These are phyloP conservation scores for Nitzschia sp. DNA, from an alignment of 108 stramenopile species.

Conservation along the genomic window DNA sequence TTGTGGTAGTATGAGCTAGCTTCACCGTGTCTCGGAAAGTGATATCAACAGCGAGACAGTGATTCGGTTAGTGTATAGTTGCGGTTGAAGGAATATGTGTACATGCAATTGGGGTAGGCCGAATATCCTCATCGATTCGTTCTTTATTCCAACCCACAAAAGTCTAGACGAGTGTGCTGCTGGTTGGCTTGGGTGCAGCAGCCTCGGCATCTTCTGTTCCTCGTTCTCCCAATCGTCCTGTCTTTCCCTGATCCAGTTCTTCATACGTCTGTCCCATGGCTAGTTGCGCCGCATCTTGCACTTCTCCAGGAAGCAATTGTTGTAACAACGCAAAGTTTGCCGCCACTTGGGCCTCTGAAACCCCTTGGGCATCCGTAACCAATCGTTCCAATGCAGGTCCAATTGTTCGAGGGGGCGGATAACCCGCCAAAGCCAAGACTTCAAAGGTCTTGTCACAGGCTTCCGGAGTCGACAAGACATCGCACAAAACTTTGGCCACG, in stretches of 20 bases:
- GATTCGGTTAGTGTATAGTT: too few relatives aligned
- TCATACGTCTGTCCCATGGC: conserved; percentile 92
- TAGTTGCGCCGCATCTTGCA: conserved; percentile 71
- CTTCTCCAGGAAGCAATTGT: conserved; percentile 87
- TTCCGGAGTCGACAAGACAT: conserved; percentile 61
- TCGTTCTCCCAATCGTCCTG: conserved; percentile 72
- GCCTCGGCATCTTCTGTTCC: conserved; percentile 57
- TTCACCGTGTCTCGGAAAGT: too few relatives aligned
- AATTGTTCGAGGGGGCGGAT: conserved; percentile 58
- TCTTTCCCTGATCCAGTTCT: conserved; percentile 75
- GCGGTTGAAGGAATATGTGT: too few relatives aligned
- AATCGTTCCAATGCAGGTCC: conserved; percentile 50
- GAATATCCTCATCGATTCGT: too few relatives aligned
- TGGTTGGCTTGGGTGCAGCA: background rate
- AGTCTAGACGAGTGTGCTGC: background rate
- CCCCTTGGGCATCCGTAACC: conserved; percentile 36
- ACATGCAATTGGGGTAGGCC: too few relatives aligned
- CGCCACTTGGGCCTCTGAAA: conserved; percentile 47
- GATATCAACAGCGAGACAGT: too few relatives aligned
- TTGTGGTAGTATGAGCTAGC: too few relatives aligned
- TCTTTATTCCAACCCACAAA: too few relatives aligned
- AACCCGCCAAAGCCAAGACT: conserved; percentile 75
- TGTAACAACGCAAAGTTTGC: conserved; percentile 72
- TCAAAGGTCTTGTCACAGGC: conserved; percentile 94
- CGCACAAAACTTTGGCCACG: conserved; percentile 78